Evolutionary conservation across 805 yeast species (phyloP), one percentile per base, ranked within the genome.

Genomic region (Lipomyces kockii): DNA sequence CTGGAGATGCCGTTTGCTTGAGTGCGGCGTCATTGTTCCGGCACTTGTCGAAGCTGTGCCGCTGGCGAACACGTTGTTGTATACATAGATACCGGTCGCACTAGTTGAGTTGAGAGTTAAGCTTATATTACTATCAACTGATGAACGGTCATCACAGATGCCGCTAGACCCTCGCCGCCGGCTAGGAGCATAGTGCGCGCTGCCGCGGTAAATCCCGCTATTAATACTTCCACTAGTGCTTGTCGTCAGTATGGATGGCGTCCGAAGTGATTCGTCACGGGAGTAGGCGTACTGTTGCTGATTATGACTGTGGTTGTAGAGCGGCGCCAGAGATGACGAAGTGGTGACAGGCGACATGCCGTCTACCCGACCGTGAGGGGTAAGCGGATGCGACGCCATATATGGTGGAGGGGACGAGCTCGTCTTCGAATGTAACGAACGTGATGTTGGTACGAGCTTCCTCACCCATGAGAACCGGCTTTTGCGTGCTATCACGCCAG

Each of bases 381-480:
- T 20, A 11, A 22, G 25, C 7, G 37, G 17, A 34, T 43, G 49
- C 1, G 49, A 32, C 5, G 61, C 39, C 14, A 39, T 7, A 29
- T 29, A 32, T 7, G 55, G 27, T 14, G 54, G 20, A 34, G 61
- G 9, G 7, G 52, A 20, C 14, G 61, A 22, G 25, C 59, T 55
- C 5, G 65, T 46, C 17, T 58, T 34, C 32, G 60, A 34, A 3
- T 61, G 60, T 43, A 43, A 46, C 25, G 64, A 49, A 11, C 60
- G 65, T 14, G 65, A 60, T 22, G 52, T 32, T 29, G 70, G 55
- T 9, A 68, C 66, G 54, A 69, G 64, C 43, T 55, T 43, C 17
- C 72, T 67, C 37, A 69, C 72, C 72, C 72, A 69, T 12, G 72
- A 62, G 52, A 69, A 69, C 34, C 71, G 60, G 61, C 71, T 58